Evolutionary conservation across 73 alveolate species (phyloP).

Genomic region (Paramecium sonneborni): DNA sequence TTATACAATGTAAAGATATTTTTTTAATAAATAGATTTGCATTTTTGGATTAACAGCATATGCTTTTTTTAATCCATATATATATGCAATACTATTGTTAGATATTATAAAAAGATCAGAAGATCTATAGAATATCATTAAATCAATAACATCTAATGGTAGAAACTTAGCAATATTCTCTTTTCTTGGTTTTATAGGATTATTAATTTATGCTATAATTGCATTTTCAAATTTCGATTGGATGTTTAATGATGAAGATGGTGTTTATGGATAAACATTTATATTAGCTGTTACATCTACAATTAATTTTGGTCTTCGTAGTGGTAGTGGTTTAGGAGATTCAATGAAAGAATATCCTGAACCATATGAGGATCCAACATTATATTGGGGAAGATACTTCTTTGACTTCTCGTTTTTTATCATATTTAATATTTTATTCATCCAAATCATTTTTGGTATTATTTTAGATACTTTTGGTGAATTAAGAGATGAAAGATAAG

Average conservation of each 20-base stretch:
- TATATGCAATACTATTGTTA: constrained; percentile 54
- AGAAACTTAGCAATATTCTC: constrained; percentile 46
- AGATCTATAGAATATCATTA: constrained; percentile 62
- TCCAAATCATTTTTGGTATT: constrained; percentile 55
- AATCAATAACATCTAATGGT: constrained; percentile 62
- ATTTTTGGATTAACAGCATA: constrained; percentile 55
- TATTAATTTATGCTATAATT: constrained; percentile 52
- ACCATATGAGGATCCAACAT: background rate
- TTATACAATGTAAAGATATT: background rate
- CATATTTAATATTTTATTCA: constrained; percentile 43
- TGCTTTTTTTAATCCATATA: constrained; percentile 61
- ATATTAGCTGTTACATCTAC: constrained; percentile 56
- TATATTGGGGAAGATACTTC: constrained; percentile 54
- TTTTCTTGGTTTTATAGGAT: constrained; percentile 38
- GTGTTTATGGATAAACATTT: constrained; percentile 33
- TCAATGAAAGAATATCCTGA: background rate
- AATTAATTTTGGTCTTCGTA: constrained; percentile 52
- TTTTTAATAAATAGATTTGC: background rate
- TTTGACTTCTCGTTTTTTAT: constrained; percentile 46
- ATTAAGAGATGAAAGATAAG: constrained; percentile 57
- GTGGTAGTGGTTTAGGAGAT: constrained; percentile 62
- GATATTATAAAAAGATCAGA: constrained; percentile 66
- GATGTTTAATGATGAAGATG: background rate
- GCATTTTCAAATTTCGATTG: constrained; percentile 4
- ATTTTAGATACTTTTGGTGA: constrained; percentile 61